A percentile compares a stretch with the other conserved stretches of the same genome.
These are phyloP conservation scores for Hydnum rufescens DNA, from an alignment of 768 basidiomycete genomes.

Conservation along the genomic window DNA sequence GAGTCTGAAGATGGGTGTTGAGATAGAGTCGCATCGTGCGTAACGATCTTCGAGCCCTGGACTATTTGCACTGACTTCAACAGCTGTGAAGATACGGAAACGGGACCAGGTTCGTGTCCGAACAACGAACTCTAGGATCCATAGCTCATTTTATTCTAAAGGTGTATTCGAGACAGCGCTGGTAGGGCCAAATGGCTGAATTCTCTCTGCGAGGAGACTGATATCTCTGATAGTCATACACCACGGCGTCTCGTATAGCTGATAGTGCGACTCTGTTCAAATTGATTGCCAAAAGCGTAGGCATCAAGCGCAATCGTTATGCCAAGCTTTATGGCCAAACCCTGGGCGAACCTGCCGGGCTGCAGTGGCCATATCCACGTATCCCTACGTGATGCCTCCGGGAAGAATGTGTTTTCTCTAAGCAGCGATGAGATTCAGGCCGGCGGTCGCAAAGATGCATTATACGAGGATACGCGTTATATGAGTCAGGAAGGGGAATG, in stretches of 20 bases:
- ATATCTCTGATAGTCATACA: slow-evolving; percentile 32
- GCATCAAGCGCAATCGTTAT: slow-evolving; percentile 73
- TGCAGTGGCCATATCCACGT: slow-evolving; percentile 95
- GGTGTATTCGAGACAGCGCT: slow-evolving; percentile 66
- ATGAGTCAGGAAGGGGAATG: slow-evolving; percentile 69
- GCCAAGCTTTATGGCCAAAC: slow-evolving; percentile 98
- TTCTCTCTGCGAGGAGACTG: not conserved
- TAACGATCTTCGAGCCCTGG: slow-evolving; percentile 3
- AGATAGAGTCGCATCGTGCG: slow-evolving; percentile 73
- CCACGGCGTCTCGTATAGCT: slow-evolving; percentile 57
- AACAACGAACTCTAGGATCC: not conserved
- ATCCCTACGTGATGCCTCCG: slow-evolving; percentile 48
- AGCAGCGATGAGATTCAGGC: slow-evolving; percentile 34
- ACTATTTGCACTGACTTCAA: not conserved
- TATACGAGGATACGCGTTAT: slow-evolving; percentile 64
- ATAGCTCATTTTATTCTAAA: not conserved
- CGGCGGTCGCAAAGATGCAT: slow-evolving; percentile 46
- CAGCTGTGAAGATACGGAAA: slow-evolving; percentile 54
- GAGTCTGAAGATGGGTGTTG: slow-evolving; percentile 48
- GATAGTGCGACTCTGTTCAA: slow-evolving; percentile 91
- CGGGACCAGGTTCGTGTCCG: slow-evolving; percentile 43
- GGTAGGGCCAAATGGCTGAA: not conserved
- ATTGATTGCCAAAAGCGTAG: slow-evolving; percentile 75
- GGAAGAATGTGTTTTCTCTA: slow-evolving; percentile 65
- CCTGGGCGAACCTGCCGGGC: slow-evolving; percentile 86